Evolutionary conservation across 2,329 filamentous ascomycete genomes (phyloP), one percentile per base, ranked within the genome.

Genomic region (Arthrobotrys conoides): DNA sequence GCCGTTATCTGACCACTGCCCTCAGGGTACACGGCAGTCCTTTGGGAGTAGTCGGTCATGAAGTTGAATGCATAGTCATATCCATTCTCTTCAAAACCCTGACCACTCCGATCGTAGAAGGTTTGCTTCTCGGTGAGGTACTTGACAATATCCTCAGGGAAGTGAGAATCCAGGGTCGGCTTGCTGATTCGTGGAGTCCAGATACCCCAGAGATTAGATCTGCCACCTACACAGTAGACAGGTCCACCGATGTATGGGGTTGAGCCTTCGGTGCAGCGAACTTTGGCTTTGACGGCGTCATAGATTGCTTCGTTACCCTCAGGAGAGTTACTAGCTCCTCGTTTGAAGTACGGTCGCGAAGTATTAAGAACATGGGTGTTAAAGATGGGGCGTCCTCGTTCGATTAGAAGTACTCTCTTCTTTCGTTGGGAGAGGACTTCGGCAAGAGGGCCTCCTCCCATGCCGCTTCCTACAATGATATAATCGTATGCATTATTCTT

Each of bases 391-490:
- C 30, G 27, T 5, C 64, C 64, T 55, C 30, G 18, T 16, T 67
- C 64, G 30, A 67, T 67, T 5, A 67, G 46, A 5, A 67, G 46
- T 5, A 67, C 51, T 24, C 5, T 18, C 5, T 38, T 38, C 38
- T 65, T 65, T 27, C 46, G 18, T 30, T 48, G 20, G 5, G 22
- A 6, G 9, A 67, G 33, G n/a, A 18, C 36, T 53, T 33, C 20
- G 1, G 64, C 64, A 16, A 53, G 24, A 6, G 22, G 12, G 5
- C 64, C 64, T 6, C 64, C 64, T 16, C 46, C 64, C 48, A 67
- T 67, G 16, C 64, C 64, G 20, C 46, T 53, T 3, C 64, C 64
- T 16, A 41, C 64, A 6, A 67, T 41, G n/a, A 67, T 67, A 22
- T 22, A 67, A 24, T 67, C 64, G 36, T 67, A 67, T n/a, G 9